Base-by-base conservation (phyloP, 169 alveolate genomes). In the Cryptosporidium parvum region DNA sequence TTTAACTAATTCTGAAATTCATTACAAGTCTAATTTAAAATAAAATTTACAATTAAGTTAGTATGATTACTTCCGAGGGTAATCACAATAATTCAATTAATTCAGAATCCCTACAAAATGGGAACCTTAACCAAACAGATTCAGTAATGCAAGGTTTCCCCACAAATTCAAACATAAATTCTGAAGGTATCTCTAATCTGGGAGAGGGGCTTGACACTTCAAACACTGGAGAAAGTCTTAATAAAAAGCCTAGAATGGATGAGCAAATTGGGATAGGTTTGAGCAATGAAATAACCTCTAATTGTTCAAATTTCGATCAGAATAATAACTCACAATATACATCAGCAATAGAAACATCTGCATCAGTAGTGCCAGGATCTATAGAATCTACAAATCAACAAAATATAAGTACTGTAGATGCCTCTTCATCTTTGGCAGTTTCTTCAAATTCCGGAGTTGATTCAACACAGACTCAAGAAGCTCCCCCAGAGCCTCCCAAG, bases 401-500 rank as follows among this genome's bases (percentile, higher is more conserved):
- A 67, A 16, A 35, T 33, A 67, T 31, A 21, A 10, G 31, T 67
- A 31, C 48, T 21, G 73, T 0, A 16, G 35, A 33, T 26, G 26
- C 29, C 14, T 67, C 23, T 3, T 31, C 52, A 18, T 67, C 52
- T 14, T 21, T 16, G 53, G 14, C 42, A 7, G 48, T 7, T 8
- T 26, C 67, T 23, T 23, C 67, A 56, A 56, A 56, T 56, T 23
- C 67, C 3, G 67, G 35, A 9, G 29, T 9, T 8, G 37, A 2
- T 3, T 2, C 67, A 8, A 39, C 39, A 56, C 67, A 35, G 16
- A n/a, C 21, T 33, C 52, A 67, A 31, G 73, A 67, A 67, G 45
- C 73, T 39, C 73, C 73, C 53, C 73, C 72, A 9, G 80, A 59
- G 26, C 80, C 75, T 23, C 73, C 87, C 8, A 80, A 80, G 61